A percentile compares a stretch with the other conserved stretches of the same genome.
Conservation (phyloP, 2,329 filamentous ascomycete species). For the Colletotrichum sp. region DNA sequence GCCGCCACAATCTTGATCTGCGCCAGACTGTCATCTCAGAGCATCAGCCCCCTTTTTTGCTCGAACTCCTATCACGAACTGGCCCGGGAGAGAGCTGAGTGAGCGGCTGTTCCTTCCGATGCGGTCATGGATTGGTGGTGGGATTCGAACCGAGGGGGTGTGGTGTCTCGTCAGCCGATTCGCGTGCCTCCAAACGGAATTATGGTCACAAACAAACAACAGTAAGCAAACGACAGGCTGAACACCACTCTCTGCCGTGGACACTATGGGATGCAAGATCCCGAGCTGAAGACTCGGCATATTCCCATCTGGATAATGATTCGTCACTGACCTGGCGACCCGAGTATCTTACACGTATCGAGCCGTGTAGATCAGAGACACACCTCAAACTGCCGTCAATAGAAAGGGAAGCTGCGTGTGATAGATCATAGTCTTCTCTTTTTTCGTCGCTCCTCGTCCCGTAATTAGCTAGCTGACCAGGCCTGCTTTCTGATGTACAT, state of each 20-base stretch:
- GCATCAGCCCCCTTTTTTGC: not conserved
- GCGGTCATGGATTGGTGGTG: not conserved
- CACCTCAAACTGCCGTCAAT: not conserved
- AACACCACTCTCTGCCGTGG: not conserved
- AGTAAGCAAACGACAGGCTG: not conserved
- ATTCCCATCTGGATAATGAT: not conserved
- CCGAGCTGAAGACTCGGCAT: not conserved
- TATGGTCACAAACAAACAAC: not conserved
- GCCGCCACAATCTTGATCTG: not conserved
- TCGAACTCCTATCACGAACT: not conserved
- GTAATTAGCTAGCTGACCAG: slow-evolving; percentile 20
- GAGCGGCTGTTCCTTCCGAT: not conserved
- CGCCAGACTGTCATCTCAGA: not conserved
- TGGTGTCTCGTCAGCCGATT: slow-evolving; percentile 2
- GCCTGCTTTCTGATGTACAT: slow-evolving; percentile 20
- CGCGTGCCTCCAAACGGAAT: not conserved
- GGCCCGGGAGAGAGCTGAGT: not conserved
- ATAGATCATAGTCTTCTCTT: slow-evolving; percentile 11
- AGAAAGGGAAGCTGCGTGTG: not conserved
- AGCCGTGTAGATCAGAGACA: not conserved
- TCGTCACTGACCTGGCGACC: not conserved
- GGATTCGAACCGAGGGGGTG: not conserved
- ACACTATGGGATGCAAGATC: not conserved
- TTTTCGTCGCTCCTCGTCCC: slow-evolving; percentile 10
- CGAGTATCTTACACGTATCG: not conserved